Evolutionary conservation across 768 basidiomycete species (phyloP), one percentile per base, ranked within the genome.

Genomic region (Hortiboletus flavorubellus): DNA sequence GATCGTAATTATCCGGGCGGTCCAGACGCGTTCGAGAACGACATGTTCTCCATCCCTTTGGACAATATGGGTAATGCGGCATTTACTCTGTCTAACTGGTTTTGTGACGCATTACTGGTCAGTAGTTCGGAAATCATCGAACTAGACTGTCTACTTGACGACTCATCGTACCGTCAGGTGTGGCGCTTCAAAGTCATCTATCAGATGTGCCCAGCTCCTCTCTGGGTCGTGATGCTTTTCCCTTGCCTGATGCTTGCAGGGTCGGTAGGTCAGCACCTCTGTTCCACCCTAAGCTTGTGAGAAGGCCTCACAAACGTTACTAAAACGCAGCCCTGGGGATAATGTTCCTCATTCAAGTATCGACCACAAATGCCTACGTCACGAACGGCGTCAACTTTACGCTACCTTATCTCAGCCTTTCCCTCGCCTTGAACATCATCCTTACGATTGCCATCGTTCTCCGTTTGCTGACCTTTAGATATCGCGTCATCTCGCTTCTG

Each of bases 1-100:
- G 47, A 65, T 44, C 65, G 73, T 5, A 60, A 72, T 44, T 73
- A 63, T 34, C 66, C 67, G 0, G 70, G 70, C 3, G 72, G 73
- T 14, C 72, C 72, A 5, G 61, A 41, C 15, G 61, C 58, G 8
- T 74, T 54, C 35, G 62, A 62, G 18, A 49, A 55, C 10, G 15
- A 48, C 2, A 54, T 56, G 50, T 73, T 60, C 51, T 59, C 57
- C 8, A 56, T 62, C 16, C 68, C 68, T 18, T 23, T 65, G 5
- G 57, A 58, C 21, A 14, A 54, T 14, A 6, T 34, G 2, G 63
- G 61, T 3, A 67, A 63, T 11, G 54, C 2, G 0, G 45, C 44
- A 6, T 55, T 59, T n/a, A 51, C 46, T 16, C 23, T 58, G 4
- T 48, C 56, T 30, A 57, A 53, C 35, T 64, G 60, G 55, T 45